Conservation (phyloP, 768 basidiomycete species). For the Mycena olivaceomarginata region DNA sequence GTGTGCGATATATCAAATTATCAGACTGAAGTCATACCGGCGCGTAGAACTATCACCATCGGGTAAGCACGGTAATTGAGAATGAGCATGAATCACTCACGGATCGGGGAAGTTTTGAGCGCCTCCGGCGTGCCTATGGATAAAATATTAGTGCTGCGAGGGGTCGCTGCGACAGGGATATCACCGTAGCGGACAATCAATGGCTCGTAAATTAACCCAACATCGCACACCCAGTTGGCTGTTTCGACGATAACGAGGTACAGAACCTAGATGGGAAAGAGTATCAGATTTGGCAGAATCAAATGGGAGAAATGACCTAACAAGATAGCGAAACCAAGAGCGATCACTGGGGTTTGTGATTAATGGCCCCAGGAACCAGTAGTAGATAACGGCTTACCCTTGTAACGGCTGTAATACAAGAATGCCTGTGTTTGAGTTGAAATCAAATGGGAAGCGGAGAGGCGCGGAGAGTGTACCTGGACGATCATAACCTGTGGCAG, state of each 20-base stretch:
- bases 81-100: conserved; percentile 1
- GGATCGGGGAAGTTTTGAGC: conserved; percentile 22
- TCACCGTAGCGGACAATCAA: conserved; percentile 41
- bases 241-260: conserved; percentile 43
- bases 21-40: conserved; percentile 1
- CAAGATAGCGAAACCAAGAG: conserved; percentile 35
- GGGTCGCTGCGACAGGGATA: background rate
- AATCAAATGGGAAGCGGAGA: too few species aligned
- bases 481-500: conserved; percentile 17
- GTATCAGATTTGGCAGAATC: background rate
- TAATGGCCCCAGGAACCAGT: background rate
- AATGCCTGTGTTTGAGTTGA: conserved; percentile 10
- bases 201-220: conserved; percentile 44
- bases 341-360: conserved; percentile 19
- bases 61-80: background rate
- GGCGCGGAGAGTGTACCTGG: background rate
- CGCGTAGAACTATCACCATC: background rate
- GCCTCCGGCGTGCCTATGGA: conserved; percentile 8
- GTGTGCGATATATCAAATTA: too few species aligned
- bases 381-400: background rate
- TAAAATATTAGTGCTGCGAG: background rate
- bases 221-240: conserved; percentile 37
- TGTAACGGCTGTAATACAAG: conserved; percentile 34
- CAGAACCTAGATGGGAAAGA: conserved; percentile 3
- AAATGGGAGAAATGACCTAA: background rate